A percentile compares a stretch with the other conserved stretches of the same genome.
These are phyloP conservation scores for Globisporangium cylindrosporum DNA, from an alignment of 352 stramenopile genomes.

Conservation along the genomic window DNA sequence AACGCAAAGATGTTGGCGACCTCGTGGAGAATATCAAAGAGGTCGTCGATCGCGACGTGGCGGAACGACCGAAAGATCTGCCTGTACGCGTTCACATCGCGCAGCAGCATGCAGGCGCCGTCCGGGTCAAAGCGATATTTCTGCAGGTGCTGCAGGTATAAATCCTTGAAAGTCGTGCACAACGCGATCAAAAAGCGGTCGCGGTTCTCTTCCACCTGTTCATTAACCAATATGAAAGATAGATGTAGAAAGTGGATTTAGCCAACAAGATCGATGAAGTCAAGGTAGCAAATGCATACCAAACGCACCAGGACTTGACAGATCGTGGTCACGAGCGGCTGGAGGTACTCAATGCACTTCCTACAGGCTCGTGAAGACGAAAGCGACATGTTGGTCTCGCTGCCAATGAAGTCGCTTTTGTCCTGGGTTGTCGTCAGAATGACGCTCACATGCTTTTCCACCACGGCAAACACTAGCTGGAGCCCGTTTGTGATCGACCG, in stretches of 20 bases:
- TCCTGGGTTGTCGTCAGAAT: constrained; percentile 58
- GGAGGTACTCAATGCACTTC: constrained; percentile 68
- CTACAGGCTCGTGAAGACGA: constrained; percentile 67
- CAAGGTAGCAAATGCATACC: neutral
- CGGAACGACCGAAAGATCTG: constrained; percentile 55
- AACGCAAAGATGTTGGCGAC: constrained; percentile 83
- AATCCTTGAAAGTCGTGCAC: constrained; percentile 59
- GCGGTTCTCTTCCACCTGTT: constrained; percentile 59
- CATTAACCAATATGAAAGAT: neutral
- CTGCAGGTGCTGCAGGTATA: constrained; percentile 71
- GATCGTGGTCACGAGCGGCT: constrained; percentile 52
- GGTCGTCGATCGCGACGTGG: constrained; percentile 49
- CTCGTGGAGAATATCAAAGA: constrained; percentile 78
- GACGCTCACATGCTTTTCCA: constrained; percentile 52
- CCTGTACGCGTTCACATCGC: constrained; percentile 72
- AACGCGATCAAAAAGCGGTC: constrained; percentile 58
- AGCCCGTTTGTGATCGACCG: constrained; percentile 40
- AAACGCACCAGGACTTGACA: constrained; percentile 50
- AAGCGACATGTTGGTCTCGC: constrained; percentile 69
- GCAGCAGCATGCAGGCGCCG: constrained; percentile 76
- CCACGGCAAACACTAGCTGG: constrained; percentile 54
- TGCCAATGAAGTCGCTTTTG: constrained; percentile 77
- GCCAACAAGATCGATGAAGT: neutral
- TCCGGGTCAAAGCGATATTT: constrained; percentile 82
- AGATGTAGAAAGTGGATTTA: neutral